Percentiles rank a stretch among this genome's conserved stretches.
Conservation (phyloP, 1,284 basidiomycete genomes). For the Ceratobasidium sp. region DNA sequence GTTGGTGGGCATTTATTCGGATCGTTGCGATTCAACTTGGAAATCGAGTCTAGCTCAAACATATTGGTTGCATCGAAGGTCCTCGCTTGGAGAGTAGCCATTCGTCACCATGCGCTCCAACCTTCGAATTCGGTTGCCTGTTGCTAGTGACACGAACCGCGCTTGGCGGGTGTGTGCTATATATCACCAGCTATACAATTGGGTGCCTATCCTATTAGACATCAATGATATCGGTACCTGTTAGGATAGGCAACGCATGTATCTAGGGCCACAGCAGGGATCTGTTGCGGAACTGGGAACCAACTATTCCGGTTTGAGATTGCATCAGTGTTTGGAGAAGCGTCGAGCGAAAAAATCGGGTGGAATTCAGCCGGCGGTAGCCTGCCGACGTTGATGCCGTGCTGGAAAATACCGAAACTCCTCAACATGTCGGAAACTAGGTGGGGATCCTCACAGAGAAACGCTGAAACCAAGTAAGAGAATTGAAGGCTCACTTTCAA, state of each 20-base stretch:
- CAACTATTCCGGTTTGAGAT: neutral
- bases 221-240: neutral
- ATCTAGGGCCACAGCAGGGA: neutral
- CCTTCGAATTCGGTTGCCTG: neutral
- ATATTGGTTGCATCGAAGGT: neutral
- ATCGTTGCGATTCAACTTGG: neutral
- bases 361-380: slow-evolving; percentile 18
- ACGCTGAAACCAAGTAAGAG: neutral
- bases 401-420: neutral
- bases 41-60: neutral
- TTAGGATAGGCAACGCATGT: neutral
- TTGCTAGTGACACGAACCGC: neutral
- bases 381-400: neutral
- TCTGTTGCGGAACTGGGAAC: neutral
- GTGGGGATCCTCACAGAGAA: neutral
- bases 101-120: neutral
- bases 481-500: neutral
- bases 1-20: neutral
- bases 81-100: neutral
- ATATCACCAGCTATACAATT: no score
- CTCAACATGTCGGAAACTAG: neutral
- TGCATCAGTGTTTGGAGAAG: slow-evolving; percentile 2
- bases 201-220: no score
- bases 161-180: neutral
- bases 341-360: neutral